These are phyloP conservation scores for Xylaria sp. DNA, from an alignment of 2,329 filamentous ascomycete genomes.

Conservation along the genomic window DNA sequence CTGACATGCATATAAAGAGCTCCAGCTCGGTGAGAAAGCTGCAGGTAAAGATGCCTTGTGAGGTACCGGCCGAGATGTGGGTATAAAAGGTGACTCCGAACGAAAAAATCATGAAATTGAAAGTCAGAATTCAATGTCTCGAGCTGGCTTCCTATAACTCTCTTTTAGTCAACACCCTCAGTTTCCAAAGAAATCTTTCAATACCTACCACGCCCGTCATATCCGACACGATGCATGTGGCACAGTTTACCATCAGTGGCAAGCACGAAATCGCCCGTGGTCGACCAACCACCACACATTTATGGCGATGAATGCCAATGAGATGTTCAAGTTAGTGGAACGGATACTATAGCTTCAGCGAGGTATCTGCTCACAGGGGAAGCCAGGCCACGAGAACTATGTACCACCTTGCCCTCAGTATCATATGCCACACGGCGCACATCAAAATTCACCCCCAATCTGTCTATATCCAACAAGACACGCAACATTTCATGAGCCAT, in stretches of 20 bases:
- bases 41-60: not conserved
- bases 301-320: slow-evolving; percentile 26
- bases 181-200: not conserved
- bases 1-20: slow-evolving; percentile 29
- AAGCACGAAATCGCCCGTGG: slow-evolving; percentile 39
- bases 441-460: not conserved
- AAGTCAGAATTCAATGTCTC: not conserved
- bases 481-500: not conserved
- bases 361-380: slow-evolving; percentile 6
- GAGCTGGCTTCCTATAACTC: not conserved
- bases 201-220: not conserved
- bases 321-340: slow-evolving; percentile 22
- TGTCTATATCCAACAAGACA: not conserved
- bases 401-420: not conserved
- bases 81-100: slow-evolving; percentile 25
- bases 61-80: not conserved
- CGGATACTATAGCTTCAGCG: not conserved
- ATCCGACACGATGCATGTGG: slow-evolving; percentile 34
- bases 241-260: slow-evolving; percentile 38
- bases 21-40: slow-evolving; percentile 23
- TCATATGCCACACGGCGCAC: not conserved
- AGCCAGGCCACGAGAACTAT: slow-evolving; percentile 1
- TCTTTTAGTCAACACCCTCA: not conserved
- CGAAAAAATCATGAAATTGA: not conserved
- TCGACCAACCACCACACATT: slow-evolving; percentile 35